These are phyloP conservation scores for Thielaviopsis populi DNA, from an alignment of 2,329 filamentous ascomycete genomes.

Conservation along the genomic window DNA sequence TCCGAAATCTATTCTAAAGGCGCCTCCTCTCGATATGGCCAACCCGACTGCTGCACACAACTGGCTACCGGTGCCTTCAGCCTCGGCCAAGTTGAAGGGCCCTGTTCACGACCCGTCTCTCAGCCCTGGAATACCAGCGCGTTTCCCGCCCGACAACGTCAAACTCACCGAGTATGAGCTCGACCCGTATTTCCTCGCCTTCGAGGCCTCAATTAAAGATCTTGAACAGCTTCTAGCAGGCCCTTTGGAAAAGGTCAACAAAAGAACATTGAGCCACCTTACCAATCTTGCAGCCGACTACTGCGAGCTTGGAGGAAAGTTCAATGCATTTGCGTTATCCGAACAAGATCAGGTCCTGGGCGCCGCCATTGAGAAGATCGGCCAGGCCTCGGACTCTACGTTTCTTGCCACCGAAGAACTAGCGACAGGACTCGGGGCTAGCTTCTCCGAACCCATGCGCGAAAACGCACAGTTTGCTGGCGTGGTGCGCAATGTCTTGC, in stretches of 20 bases:
- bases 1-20: conserved; percentile 85
- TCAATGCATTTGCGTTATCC: conserved; percentile 91
- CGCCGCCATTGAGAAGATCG: conserved; percentile 82
- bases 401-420: conserved; percentile 93
- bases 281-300: conserved; percentile 73
- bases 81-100: conserved; percentile 61
- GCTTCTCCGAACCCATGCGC: conserved; percentile 93
- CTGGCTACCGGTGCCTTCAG: conserved; percentile 72
- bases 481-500: conserved; percentile 74
- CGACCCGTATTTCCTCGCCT: conserved; percentile 90
- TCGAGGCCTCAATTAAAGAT: conserved; percentile 82
- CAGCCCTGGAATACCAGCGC: conserved; percentile 26
- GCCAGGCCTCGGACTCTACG: conserved; percentile 87
- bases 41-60: conserved; percentile 77
- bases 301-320: conserved; percentile 85
- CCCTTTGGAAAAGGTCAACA: conserved; percentile 93
- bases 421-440: conserved; percentile 73
- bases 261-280: conserved; percentile 72
- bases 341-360: conserved; percentile 81
- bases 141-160: conserved; percentile 68
- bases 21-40: conserved; percentile 88
- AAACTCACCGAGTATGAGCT: conserved; percentile 75
- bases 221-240: conserved; percentile 77
- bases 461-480: conserved; percentile 96
- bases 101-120: conserved; percentile 22